These are phyloP conservation scores for Trichoderma citrinoviride DNA, from an alignment of 2,329 filamentous ascomycete species.

Conservation along the genomic window DNA sequence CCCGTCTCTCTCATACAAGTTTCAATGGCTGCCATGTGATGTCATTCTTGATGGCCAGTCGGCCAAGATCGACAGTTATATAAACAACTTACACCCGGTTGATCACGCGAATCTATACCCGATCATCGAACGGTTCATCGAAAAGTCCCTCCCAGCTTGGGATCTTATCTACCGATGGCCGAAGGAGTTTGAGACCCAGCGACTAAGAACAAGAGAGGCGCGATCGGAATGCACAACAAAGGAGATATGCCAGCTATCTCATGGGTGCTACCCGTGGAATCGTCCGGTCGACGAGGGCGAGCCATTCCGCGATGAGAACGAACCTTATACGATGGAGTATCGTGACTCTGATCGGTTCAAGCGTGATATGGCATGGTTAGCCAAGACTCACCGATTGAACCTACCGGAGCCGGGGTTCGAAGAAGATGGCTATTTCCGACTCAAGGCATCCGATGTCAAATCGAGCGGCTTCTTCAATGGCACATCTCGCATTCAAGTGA, in stretches of 20 bases:
- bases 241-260: conserved; percentile 23
- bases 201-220: conserved; percentile 26
- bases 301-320: conserved; percentile 23
- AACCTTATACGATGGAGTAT: conserved; percentile 23
- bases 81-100: conserved; percentile 54
- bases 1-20: conserved; percentile 29
- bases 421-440: neutral
- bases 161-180: conserved; percentile 17
- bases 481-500: conserved; percentile 51
- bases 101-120: conserved; percentile 2
- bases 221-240: conserved; percentile 24
- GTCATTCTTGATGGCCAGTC: conserved; percentile 41
- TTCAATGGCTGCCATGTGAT: conserved; percentile 51
- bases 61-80: conserved; percentile 47
- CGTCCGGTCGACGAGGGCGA: conserved; percentile 32
- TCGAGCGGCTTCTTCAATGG: conserved; percentile 32
- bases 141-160: conserved; percentile 10
- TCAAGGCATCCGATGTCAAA: conserved; percentile 29
- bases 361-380: conserved; percentile 33
- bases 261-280: conserved; percentile 24
- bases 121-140: conserved; percentile 15
- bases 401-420: conserved; percentile 23
- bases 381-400: conserved; percentile 27
- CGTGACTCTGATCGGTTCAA: conserved; percentile 25
- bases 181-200: conserved; percentile 29